Evolutionary conservation across 768 basidiomycete species (phyloP), one percentile per base, ranked within the genome.

Genomic region (Lentinula detonsa): DNA sequence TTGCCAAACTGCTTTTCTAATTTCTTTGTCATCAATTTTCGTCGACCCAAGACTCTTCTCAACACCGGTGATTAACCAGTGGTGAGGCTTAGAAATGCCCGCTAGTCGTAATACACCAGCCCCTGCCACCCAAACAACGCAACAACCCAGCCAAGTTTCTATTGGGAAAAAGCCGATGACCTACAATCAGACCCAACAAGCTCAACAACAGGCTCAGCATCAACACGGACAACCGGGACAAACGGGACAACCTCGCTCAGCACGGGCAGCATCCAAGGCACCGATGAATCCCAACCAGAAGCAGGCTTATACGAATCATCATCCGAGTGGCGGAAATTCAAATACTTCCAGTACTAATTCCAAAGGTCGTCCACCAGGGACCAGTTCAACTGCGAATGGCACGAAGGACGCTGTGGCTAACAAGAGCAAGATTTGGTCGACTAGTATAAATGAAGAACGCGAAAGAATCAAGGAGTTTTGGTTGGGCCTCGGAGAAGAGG

Each of bases 381-480:
- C 43, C 37, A 39, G 9, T 39, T 39, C 37, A 10, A 42, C 55
- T 5, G 54, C 69, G 66, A 50, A 28, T 40, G 46, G 10, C 28
- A 28, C 54, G 16, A 35, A 46, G n/a, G 69, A 72, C 9, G 65
- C 69, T 52, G 56, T 60, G 31, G 62, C 76, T 39, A 84, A 77
- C 69, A 83, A 81, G 65, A 87, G 79, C 76, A 95, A 94, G 85
- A 93, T 98, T 70, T 98, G 95, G 95, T 91, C 88, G 70, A 96
- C 93, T 61, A 92, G 86, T 72, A 88, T 90, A 37, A 86, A 83
- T 3, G 93, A 98, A 73, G 96, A 98, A 75, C 84, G 97, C 35
- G 95, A 98, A 73, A 86, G 93, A 65, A 99, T 98, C 77, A 95
- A 96, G 74, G 91, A 94, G 68, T 99, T 98, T 74, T 99, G 96